Conservation (phyloP, 78 protist genomes). For the Dictyostelium intermedium region DNA sequence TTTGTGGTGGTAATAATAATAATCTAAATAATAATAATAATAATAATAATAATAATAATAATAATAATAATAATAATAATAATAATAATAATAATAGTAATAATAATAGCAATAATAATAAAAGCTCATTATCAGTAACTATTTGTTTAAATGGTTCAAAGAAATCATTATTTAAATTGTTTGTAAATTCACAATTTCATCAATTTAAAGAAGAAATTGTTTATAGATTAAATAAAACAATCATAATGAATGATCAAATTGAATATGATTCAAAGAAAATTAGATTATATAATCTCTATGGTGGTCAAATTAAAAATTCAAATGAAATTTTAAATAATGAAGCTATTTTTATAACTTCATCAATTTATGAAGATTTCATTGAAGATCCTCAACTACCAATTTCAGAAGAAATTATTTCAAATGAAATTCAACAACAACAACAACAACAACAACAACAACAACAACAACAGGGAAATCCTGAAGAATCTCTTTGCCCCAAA, state of each 20-base stretch:
- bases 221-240: not conserved
- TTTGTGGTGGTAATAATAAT: not conserved
- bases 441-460: not conserved
- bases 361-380: not conserved
- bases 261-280: slow-evolving; percentile 5
- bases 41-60: not conserved
- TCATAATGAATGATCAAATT: not conserved
- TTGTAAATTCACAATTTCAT: slow-evolving; percentile 11
- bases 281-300: not conserved
- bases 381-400: not conserved
- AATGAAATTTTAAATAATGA: slow-evolving; percentile 24
- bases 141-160: slow-evolving; percentile 6
- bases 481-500: not conserved
- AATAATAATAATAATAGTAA: not conserved
- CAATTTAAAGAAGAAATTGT: slow-evolving; percentile 18
- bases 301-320: slow-evolving; percentile 6
- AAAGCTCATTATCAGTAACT: not conserved
- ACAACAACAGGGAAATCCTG: not conserved
- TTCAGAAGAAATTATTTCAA: no score
- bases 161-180: not conserved
- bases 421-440: not conserved
- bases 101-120: not conserved
- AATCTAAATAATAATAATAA: not conserved
- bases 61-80: not conserved
- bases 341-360: not conserved